phyloP scores from a whole-genome alignment of 2,329 filamentous ascomycete genomes.

The Fusarium illudens region DNA sequence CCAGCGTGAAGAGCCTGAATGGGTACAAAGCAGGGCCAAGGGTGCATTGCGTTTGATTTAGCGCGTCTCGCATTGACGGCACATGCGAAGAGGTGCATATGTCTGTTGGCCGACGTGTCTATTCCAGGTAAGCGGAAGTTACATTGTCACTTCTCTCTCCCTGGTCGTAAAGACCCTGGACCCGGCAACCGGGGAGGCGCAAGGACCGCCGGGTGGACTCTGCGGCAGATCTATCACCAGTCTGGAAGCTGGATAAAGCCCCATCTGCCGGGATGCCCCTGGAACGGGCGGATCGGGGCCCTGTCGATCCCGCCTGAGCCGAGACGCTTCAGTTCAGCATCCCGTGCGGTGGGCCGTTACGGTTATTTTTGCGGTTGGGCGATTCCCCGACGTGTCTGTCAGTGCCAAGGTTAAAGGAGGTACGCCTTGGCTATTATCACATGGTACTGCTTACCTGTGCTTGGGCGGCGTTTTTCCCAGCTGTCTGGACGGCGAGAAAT shows the following conservation, averaged over 20 bases:
- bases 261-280: not conserved
- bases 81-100: not conserved
- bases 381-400: not conserved
- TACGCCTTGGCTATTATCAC: not conserved
- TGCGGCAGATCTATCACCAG: not conserved
- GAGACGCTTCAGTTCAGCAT: not conserved
- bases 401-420: not conserved
- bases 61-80: slow-evolving; percentile 1
- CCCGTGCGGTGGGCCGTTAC: not conserved
- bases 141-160: not conserved
- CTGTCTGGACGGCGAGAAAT: not conserved
- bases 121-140: not conserved
- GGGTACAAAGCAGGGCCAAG: not conserved
- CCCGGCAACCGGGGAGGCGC: not conserved
- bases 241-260: not conserved
- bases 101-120: not conserved
- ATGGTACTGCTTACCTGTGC: not conserved
- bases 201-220: not conserved
- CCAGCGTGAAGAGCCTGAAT: not conserved
- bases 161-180: not conserved
- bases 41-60: not conserved
- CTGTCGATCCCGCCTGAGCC: not conserved
- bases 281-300: not conserved
- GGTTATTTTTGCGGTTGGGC: not conserved
- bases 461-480: not conserved